Base-by-base conservation (phyloP, 1,284 basidiomycete genomes). In the Ustilago vetiveriae region DNA sequence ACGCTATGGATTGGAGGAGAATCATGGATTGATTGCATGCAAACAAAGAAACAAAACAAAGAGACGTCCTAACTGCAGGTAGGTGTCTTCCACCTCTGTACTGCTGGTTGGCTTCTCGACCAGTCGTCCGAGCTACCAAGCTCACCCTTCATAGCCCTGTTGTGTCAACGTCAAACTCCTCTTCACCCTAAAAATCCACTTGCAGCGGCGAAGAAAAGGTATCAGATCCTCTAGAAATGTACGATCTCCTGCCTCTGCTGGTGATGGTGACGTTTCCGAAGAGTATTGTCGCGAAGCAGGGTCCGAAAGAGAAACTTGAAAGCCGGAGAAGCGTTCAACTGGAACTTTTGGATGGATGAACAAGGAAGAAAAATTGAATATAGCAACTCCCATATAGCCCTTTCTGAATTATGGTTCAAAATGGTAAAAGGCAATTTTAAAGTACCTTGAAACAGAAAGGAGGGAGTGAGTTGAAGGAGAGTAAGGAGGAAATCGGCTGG, bases 401-500 rank as follows among this genome's bases (percentile, higher is more conserved):
- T 62, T 71, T 58, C 62, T 55, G 60, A 55, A 48, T 71, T 71
- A 71, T 71, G 68, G 68, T 71, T 71, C 68, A 71, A 71, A 71
- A 71, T 71, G 68, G 68, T 71, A 71, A 71, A 71, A 70, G 67
- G 56, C 60, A 70, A 64, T 70, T 70, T 69, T 69, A 59, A 69
- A 69, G 66, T 69, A 51, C 66, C 59, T 69, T 69, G 66, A 69
- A 58, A 50, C 69, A 57, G 58, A 58, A 72, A 63, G 69, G 69
- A 72, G 69, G 58, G 59, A 72, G 69, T 59, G 69, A 39, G 48
- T 35, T 47, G 39, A 32, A 16, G 53, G 21, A 27, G 1, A 1
- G 32, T 21, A 45, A 30, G 6, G 14, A 13, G 13, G n/a, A n/a
- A n/a, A n/a, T n/a, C n/a, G n/a, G n/a, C n/a, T n/a, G n/a, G n/a